A percentile compares a stretch with the other conserved stretches of the same genome.
Conservation (phyloP, 2,329 filamentous ascomycete species). For the Sporothrix euskadiensis region DNA sequence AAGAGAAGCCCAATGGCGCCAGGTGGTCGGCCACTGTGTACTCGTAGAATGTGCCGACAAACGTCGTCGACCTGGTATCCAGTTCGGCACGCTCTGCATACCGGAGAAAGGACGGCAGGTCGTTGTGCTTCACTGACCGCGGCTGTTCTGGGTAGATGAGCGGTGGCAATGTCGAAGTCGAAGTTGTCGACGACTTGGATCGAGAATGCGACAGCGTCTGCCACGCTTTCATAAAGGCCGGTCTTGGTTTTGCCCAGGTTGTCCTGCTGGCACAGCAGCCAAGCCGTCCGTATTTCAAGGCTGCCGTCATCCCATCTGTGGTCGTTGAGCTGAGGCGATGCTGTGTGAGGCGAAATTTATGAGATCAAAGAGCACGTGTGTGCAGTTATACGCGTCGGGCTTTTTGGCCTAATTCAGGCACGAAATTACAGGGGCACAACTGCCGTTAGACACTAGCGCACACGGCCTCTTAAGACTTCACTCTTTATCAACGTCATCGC, state of each 20-base stretch:
- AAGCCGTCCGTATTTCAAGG: background rate
- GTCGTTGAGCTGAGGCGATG: background rate
- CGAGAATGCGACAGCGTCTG: background rate
- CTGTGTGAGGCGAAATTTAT: background rate
- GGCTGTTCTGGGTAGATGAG: slow-evolving; percentile 50
- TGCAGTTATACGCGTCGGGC: background rate
- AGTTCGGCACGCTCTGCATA: slow-evolving; percentile 62
- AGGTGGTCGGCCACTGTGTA: slow-evolving; percentile 64
- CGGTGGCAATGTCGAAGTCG: background rate
- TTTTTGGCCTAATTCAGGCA: background rate
- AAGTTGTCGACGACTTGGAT: background rate
- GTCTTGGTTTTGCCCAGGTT: background rate
- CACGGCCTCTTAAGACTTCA: background rate
- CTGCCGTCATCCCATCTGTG: slow-evolving; percentile 11
- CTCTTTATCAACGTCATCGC: background rate
- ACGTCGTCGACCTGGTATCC: slow-evolving; percentile 58
- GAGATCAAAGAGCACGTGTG: too few species aligned
- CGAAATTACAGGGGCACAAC: background rate
- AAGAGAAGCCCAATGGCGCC: slow-evolving; percentile 60
- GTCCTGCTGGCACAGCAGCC: background rate
- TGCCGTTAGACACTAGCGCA: background rate
- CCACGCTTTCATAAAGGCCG: too few species aligned
- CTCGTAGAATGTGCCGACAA: slow-evolving; percentile 74
- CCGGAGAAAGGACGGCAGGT: slow-evolving; percentile 64
- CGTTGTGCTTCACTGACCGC: slow-evolving; percentile 55